phyloP scores from a whole-genome alignment of 441 rosid genomes.

The Pelargonium australe region DNA sequence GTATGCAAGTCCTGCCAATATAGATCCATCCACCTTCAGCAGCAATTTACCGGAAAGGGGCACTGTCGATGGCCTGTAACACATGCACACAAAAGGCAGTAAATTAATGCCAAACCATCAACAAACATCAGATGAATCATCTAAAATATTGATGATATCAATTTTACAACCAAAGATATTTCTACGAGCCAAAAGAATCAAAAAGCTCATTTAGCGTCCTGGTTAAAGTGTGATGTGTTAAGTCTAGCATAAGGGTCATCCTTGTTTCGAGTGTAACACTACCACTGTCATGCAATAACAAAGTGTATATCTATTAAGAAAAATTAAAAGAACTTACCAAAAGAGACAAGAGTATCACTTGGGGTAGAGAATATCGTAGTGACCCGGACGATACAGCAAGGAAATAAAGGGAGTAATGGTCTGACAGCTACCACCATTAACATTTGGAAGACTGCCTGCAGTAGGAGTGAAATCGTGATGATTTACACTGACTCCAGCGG shows the following conservation, averaged over 20 bases:
- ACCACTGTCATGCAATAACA: no score
- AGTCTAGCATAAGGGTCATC: no score
- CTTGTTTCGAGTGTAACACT: no score
- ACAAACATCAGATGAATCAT: neutral
- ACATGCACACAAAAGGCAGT: neutral
- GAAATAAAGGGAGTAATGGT: constrained; percentile 56
- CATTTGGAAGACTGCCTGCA: constrained; percentile 25
- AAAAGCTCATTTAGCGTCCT: no score
- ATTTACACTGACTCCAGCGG: constrained; percentile 62
- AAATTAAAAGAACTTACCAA: constrained; percentile 27
- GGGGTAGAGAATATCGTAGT: constrained; percentile 90
- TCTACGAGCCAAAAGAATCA: neutral
- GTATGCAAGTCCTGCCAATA: neutral
- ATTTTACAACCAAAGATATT: neutral
- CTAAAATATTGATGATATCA: neutral
- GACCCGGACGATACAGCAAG: constrained; percentile 94
- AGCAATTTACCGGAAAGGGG: neutral
- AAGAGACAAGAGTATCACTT: constrained; percentile 33
- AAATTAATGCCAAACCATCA: neutral
- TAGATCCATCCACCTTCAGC: neutral
- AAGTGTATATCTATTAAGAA: no score
- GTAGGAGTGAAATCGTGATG: constrained; percentile 86
- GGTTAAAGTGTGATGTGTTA: no score
- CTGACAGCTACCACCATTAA: constrained; percentile 28
- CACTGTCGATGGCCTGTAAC: neutral